Evolutionary conservation across 805 yeast genomes (phyloP).

Genomic region (Yueomyces sp.): DNA sequence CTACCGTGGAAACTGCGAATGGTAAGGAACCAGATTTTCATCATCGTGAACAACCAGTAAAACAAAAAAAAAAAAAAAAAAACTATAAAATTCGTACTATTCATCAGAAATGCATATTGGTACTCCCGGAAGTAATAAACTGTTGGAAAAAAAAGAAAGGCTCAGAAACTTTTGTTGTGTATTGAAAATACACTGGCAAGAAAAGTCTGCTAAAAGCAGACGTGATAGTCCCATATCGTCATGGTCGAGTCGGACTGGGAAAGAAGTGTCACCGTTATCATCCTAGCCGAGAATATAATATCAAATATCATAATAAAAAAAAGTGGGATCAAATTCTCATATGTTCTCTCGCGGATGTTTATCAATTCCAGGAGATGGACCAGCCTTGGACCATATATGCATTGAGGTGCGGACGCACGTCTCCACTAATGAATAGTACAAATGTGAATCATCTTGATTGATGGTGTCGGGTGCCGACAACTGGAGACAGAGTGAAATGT

Average conservation of each 20-base stretch:
- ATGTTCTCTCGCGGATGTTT: background rate
- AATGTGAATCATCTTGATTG: too few species aligned
- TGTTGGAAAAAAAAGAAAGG: conserved; percentile 6
- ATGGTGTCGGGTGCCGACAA: too few species aligned
- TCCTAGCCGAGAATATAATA: conserved; percentile 20
- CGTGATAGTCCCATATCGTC: conserved; percentile 57
- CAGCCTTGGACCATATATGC: conserved; percentile 6
- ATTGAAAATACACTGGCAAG: conserved; percentile 62
- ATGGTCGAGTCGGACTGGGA: conserved; percentile 90
- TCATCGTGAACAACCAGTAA: conserved; percentile 33
- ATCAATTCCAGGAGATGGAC: conserved; percentile 7
- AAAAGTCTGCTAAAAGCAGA: conserved; percentile 37
- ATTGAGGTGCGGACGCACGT: too few species aligned
- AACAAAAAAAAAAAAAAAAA: background rate
- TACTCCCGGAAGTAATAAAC: background rate
- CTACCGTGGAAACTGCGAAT: conserved; percentile 97
- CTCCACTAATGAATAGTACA: too few species aligned
- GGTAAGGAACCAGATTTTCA: conserved; percentile 58
- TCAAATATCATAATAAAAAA: too few species aligned
- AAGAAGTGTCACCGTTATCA: conserved; percentile 60
- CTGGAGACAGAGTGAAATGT: too few species aligned
- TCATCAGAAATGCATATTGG: background rate
- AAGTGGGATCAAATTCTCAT: conserved; percentile 1
- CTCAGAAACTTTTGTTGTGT: conserved; percentile 21
- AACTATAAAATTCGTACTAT: background rate